A percentile compares a stretch with the other conserved stretches of the same genome.
Evolutionary conservation across 2,329 filamentous ascomycete species (phyloP).

Genomic region (Arachnomyces sp.): DNA sequence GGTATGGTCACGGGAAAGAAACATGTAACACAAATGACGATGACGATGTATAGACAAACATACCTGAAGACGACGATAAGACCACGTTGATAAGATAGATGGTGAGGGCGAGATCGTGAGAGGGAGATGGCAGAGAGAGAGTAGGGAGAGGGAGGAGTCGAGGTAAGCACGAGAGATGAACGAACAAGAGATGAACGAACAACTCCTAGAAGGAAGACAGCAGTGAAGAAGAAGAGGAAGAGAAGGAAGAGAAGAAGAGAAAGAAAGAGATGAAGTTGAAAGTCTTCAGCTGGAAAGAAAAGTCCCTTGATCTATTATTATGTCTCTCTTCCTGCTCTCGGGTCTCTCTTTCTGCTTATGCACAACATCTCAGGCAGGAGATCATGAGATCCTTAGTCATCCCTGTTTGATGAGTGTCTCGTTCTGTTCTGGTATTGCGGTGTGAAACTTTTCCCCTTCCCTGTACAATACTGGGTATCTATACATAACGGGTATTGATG

Average conservation of each 20-base stretch:
- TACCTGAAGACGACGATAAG: conserved; percentile 10
- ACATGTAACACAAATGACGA: conserved; percentile 4
- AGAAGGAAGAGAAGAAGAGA: conserved; percentile 15
- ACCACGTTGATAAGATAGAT: conserved; percentile 2
- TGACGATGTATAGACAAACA: conserved; percentile 12
- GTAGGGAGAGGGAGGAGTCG: background rate
- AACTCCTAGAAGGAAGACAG: conserved; percentile 5
- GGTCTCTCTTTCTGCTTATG: no score
- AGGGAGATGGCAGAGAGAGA: background rate
- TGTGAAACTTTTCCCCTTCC: no score
- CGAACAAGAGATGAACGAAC: background rate
- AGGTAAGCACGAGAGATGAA: background rate
- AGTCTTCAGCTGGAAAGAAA: background rate
- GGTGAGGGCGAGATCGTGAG: no score
- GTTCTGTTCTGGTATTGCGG: no score
- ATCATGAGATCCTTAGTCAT: no score
- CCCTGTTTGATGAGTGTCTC: no score
- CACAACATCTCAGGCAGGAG: no score
- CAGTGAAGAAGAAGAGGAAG: conserved; percentile 16
- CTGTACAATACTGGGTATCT: no score
- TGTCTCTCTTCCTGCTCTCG: no score
- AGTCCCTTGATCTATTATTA: no score
- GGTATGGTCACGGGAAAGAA: conserved; percentile 10
- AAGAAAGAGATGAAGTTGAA: conserved; percentile 15
- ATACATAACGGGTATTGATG: no score